Evolutionary conservation across 179 eudicot genomes (phyloP), one percentile per base, ranked within the genome.

Genomic region (Amaranthus tricolor): DNA sequence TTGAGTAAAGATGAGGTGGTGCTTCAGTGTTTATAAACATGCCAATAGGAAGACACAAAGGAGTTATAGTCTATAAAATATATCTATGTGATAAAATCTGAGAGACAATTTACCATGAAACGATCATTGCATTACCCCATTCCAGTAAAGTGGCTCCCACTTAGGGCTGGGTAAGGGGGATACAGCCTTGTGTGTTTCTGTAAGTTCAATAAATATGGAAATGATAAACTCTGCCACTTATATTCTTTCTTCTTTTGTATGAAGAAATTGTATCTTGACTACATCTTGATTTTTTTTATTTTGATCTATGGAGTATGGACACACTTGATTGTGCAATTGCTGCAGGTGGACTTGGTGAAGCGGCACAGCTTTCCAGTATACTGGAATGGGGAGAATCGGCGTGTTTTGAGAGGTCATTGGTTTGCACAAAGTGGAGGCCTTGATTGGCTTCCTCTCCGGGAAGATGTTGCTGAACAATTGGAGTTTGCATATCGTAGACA

Each of bases 381-480:
- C 71, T 95, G 99, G 99, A 84, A 76, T 81, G 99, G 98, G 74
- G 99, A 93, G 78, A 83, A 89, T 83, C 83, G 99, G 51, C 96
- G 99, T 74, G 99, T 93, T 76, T 72, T 95, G 74, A 85, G 99
- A 81, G 99, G 99, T 79, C 99, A 95, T 71, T 95, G 99, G 99
- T 93, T 93, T 84, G 98, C 97, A 55, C 90, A 91, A 77, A 95
- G 85, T 85, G 90, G 88, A 62, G 92, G 97, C 47, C 92, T 91
- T 69, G 97, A 91, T 86, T 95, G 99, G 99, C 93, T 89, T 84
- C 99, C 99, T 17, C 84, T 95, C 51, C 91, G 99, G 76, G 99
- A 95, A 85, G 97, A 91, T 89, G 90, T 95, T 72, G 80, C 96
- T 77, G 99, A 95, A 78, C 99, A 95, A 74, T 79, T 95, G 86